Conservation (phyloP, 2,329 filamentous ascomycete genomes). For the Hypoxylon sp. region DNA sequence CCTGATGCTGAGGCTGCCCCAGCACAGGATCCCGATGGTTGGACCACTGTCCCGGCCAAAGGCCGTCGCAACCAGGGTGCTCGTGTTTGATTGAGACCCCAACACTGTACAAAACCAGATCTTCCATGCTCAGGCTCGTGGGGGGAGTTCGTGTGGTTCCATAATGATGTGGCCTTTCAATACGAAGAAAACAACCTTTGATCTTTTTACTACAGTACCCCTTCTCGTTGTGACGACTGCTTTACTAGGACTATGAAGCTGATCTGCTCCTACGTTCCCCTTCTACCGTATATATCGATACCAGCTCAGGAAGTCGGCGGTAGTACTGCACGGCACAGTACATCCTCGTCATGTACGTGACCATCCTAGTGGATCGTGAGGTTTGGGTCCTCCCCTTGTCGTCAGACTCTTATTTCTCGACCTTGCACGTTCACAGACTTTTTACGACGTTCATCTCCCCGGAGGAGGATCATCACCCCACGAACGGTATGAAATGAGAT, state of each 20-base stretch:
- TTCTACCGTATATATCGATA: conserved; percentile 35
- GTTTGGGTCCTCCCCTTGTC: conserved; percentile 8
- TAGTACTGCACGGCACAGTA: conserved; percentile 15
- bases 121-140: conserved; percentile 46
- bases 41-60: conserved; percentile 70
- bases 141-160: conserved; percentile 45
- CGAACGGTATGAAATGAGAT: conserved; percentile 17
- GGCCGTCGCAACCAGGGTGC: conserved; percentile 54
- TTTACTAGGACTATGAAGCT: conserved; percentile 34
- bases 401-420: conserved; percentile 3
- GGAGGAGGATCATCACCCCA: conserved; percentile 10
- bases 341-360: conserved; percentile 11
- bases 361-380: conserved; percentile 1
- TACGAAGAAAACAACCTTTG: conserved; percentile 45
- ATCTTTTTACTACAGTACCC: conserved; percentile 35
- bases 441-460: conserved; percentile 11
- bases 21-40: conserved; percentile 72
- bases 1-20: conserved; percentile 55
- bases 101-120: conserved; percentile 49
- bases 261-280: conserved; percentile 30
- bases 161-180: conserved; percentile 47
- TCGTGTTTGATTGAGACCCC: conserved; percentile 39
- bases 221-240: conserved; percentile 40
- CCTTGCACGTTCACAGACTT: conserved; percentile 8
- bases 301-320: conserved; percentile 5